A percentile compares a stretch with the other conserved stretches of the same genome.
Conservation (phyloP, 805 yeast genomes). For the Hanseniaspora osmophila region DNA sequence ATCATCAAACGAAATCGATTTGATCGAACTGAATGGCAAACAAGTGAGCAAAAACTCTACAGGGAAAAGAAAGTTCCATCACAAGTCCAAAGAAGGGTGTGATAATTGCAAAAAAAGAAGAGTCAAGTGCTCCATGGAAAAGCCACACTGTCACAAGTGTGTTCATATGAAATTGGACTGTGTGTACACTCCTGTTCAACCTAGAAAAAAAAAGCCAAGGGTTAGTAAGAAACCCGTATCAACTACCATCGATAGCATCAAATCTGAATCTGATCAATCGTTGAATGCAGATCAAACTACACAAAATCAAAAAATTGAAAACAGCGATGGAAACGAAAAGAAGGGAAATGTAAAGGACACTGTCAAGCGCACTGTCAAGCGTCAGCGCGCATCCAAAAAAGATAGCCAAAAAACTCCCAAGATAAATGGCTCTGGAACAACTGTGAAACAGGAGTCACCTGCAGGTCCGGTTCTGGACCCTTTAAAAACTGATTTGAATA, state of each 20-base stretch:
- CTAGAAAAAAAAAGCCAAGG: constrained; percentile 11
- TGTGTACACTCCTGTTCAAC: constrained; percentile 32
- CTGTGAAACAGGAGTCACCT: not conserved
- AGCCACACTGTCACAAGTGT: constrained; percentile 72
- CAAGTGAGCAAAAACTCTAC: constrained; percentile 29
- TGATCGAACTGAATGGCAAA: not conserved
- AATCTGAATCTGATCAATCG: not conserved
- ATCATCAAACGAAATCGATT: not conserved
- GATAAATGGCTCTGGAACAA: not conserved
- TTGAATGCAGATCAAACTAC: not conserved
- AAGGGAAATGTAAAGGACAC: too few relatives aligned
- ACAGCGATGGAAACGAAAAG: too few relatives aligned
- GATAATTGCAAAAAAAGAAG: constrained; percentile 77
- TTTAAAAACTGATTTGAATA: too few relatives aligned
- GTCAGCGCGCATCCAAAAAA: not conserved
- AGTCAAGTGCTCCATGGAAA: constrained; percentile 83
- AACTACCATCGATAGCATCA: not conserved
- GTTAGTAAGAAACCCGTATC: not conserved
- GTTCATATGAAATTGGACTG: constrained; percentile 66
- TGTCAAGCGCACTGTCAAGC: too few relatives aligned
- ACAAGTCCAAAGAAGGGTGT: constrained; percentile 81
- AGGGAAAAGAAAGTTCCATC: constrained; percentile 77
- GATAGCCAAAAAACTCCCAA: too few relatives aligned
- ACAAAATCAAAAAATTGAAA: too few relatives aligned
- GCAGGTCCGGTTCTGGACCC: too few relatives aligned